Evolutionary conservation across 2,329 filamentous ascomycete species (phyloP), one percentile per base, ranked within the genome.

Genomic region (Aspergillus candidus): DNA sequence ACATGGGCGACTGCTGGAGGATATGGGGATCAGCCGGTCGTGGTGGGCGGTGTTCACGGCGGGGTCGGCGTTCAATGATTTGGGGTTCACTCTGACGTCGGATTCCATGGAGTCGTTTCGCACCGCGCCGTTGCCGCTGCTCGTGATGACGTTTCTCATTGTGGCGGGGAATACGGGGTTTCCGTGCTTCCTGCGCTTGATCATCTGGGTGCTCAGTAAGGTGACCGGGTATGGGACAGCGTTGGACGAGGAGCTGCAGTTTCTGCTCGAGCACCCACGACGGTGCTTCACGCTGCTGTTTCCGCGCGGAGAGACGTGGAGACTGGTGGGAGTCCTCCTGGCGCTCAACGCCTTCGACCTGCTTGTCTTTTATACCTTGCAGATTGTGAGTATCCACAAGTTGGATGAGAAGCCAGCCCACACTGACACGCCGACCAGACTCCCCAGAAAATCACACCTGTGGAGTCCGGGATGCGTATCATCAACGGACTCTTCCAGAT

Each of bases 281-380:
- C 85, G 93, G 37, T 97, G 93, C 68, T 98, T 96, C 60, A 97
- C 91, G 0, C 72, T 96, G 11, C 72, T 97, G 0, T 97, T 97
- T 54, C 91, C 91, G 0, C 82, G 84, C 0, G 80, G 79, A 32
- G 87, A 89, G 4, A 96, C 87, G 0, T 96, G 90, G 91, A 93
- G 88, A 86, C 74, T 97, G 0, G 91, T 95, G 58, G 84, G 79
- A 69, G 83, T 95, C 15, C 73, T 97, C 10, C 72, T 94, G 5
- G 61, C 83, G 4, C 75, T 97, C 42, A 97, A 96, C 60, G 80
- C 76, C 6, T 68, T 93, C 27, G 91, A 97, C 65, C 61, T 96
- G 48, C 72, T 95, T 35, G 84, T 96, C 59, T 96, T 95, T 64
- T 50, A 47, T 27, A 82, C 94, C 47, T 78, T 96, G 47, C 80